These are phyloP conservation scores for Podila epicladia DNA, from an alignment of 192 early-diverging fungal species.

Conservation along the genomic window DNA sequence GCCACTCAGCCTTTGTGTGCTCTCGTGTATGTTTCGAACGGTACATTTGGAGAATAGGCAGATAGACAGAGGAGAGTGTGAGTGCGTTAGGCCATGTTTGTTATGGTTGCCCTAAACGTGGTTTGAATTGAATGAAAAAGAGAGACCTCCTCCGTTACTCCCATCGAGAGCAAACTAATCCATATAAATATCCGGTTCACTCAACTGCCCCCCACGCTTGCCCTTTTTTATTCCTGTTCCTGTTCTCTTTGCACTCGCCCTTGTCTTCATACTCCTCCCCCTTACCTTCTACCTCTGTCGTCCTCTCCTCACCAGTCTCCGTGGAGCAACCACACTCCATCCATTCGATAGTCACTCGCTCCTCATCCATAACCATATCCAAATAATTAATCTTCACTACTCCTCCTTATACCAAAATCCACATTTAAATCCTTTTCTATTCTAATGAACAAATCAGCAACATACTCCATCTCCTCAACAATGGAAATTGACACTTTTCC, in stretches of 20 bases:
- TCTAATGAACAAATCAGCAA: no score
- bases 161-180: no score
- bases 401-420: background rate
- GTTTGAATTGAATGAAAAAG: background rate
- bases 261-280: background rate
- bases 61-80: background rate
- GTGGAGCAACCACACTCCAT: background rate
- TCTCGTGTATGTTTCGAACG: constrained; percentile 3
- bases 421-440: constrained; percentile 1
- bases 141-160: background rate
- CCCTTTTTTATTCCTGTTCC: background rate
- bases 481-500: constrained; percentile 10
- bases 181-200: no score
- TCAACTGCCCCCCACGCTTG: background rate
- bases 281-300: background rate
- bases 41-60: background rate
- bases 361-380: background rate
- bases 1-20: background rate
- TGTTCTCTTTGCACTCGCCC: background rate
- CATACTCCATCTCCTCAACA: constrained; percentile 1
- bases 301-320: background rate
- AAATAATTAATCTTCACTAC: background rate
- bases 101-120: no score
- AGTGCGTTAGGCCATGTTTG: no score
- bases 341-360: background rate